Base-by-base conservation (phyloP, 768 basidiomycete genomes). In the Chalciporus piperatus region DNA sequence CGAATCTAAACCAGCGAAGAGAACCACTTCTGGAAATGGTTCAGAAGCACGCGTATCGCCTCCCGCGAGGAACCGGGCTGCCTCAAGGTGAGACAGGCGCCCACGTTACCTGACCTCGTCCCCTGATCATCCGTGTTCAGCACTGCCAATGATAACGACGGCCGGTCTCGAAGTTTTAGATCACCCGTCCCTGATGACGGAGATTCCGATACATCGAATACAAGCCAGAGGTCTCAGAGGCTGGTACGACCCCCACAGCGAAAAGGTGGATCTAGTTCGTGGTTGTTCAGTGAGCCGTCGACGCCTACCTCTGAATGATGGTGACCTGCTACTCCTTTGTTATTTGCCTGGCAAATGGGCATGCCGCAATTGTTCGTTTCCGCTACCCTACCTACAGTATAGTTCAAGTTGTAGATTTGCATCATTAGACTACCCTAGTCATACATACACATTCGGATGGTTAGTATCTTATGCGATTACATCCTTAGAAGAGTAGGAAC, bases 151-250 rank as follows among this genome's bases (percentile, higher is more conserved):
- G 6, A 17, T 5, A 14, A 14, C 19, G 46, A 59, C 22, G 48
- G 38, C n/a, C 59, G 57, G 64, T 41, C 45, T 33, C 47, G 25
- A 19, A 59, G 40, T 41, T 44, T 58, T 27, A 55, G 55, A 42
- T 44, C 48, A 16, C 6, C 0, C 4, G 16, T 20, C 7, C 52
- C 41, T 3, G 48, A 59, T 22, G 52, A 56, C 10, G 41, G 46
- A 9, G 59, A 66, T 33, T 70, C 67, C 5, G 59, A 60, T 19
- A n/a, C 43, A 28, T 67, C 65, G 23, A 38, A 51, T 27, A 16
- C 28, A 7, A 47, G 42, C 10, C 41, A 50, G 20, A 35, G 45
- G 16, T 64, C 55, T 27, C 57, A 54, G 37, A 51, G 44, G 48
- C 16, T 58, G 37, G 49, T 35, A 13, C 51, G 51, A 2, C 30